Evolutionary conservation across 805 yeast species (phyloP).

Genomic region (Yarrowia keelungensis): DNA sequence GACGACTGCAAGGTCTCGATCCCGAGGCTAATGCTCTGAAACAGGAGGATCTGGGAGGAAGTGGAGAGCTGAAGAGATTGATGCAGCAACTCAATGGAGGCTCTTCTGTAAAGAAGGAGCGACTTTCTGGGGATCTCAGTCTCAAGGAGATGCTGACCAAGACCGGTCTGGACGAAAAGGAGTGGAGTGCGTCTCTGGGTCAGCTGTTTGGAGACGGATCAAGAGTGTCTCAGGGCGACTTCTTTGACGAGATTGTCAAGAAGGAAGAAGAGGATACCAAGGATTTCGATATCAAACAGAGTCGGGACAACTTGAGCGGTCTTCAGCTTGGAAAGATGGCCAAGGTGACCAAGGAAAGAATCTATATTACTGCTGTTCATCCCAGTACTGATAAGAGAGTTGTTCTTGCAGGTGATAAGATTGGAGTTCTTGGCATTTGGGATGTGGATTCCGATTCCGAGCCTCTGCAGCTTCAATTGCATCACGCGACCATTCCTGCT

Average conservation of each 20-base stretch:
- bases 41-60: slow-evolving; percentile 49
- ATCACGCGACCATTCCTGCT: slow-evolving; percentile 74
- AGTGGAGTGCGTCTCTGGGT: slow-evolving; percentile 51
- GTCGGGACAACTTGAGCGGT: slow-evolving; percentile 62
- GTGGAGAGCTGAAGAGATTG: slow-evolving; percentile 43
- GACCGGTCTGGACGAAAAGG: slow-evolving; percentile 48
- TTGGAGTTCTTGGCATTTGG: slow-evolving; percentile 91
- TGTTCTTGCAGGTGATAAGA: slow-evolving; percentile 85
- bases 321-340: slow-evolving; percentile 62
- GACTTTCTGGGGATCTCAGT: slow-evolving; percentile 55
- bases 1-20: slow-evolving; percentile 76
- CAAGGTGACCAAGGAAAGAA: slow-evolving; percentile 68
- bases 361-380: slow-evolving; percentile 77
- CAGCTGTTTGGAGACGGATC: slow-evolving; percentile 45
- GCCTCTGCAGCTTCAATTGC: slow-evolving; percentile 68
- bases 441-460: slow-evolving; percentile 58
- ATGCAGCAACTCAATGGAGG: slow-evolving; percentile 50
- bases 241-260: slow-evolving; percentile 46
- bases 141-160: slow-evolving; percentile 46
- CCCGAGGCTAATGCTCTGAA: slow-evolving; percentile 59
- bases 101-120: slow-evolving; percentile 48
- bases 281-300: slow-evolving; percentile 55
- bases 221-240: slow-evolving; percentile 50
- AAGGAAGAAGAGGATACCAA: slow-evolving; percentile 51
- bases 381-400: slow-evolving; percentile 69